Base-by-base conservation (phyloP, 192 early-diverging fungal genomes). In the Coemansia reversa region DNA sequence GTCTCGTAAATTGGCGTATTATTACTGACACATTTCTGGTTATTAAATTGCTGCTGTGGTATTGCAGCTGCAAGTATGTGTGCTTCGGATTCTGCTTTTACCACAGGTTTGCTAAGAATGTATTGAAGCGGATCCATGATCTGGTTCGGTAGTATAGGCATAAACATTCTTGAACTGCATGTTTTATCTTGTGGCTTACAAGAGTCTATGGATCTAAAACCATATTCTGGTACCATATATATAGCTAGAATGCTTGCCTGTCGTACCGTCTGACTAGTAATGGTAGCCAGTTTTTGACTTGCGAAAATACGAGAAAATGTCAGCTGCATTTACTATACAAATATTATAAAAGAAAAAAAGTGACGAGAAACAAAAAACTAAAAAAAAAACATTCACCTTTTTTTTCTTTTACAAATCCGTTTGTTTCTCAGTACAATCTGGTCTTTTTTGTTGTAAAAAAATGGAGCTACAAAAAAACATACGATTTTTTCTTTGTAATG, bases 101-200 rank as follows among this genome's bases (percentile, higher is more conserved):
- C 23, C 5, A 35, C 25, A 39, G 20, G 18, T 30, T 57, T 29
- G 4, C 16, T 54, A 52, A 71, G 51, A 29, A 76, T 76, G 51
- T 60, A 76, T 50, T 76, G 74, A 11, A 76, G 39, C 11, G 63
- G 67, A 20, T 76, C 68, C 39, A 75, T 59, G 11, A 63, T 52
- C 51, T n/a, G 32, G 18, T 5, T 35, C 2, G 25, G n/a, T 4
- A 5, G 18, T 2, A 19, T 58, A 51, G 22, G 51, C 25, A 14
- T 58, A 53, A 19, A 20, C 51, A 58, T 9, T 33, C 51, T 24
- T 29, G 51, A 0, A 12, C 51, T 30, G 53, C 29, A 7, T 33
- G 27, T 55, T 35, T 60, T 32, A 2, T 58, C 60, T 7, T 62
- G 67, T 47, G 29, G 29, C 19, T 53, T 25, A 14, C 18, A 30